A percentile compares a stretch with the other conserved stretches of the same genome.
phyloP scores from a whole-genome alignment of 768 basidiomycete genomes.

The Artomyces pyxidatus region DNA sequence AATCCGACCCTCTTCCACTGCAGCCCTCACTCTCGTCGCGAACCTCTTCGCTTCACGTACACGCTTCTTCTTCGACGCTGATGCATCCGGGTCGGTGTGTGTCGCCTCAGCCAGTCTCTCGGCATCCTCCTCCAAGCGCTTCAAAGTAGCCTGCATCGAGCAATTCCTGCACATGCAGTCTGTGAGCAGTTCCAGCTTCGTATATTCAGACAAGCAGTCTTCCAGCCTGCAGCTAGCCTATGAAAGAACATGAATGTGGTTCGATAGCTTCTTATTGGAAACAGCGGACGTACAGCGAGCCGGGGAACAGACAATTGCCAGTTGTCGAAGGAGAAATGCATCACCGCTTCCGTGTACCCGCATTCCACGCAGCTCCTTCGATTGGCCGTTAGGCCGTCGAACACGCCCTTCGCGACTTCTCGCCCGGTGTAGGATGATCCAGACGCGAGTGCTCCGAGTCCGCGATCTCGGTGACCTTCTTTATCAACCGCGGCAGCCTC shows the following conservation, averaged over 20 bases:
- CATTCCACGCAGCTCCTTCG: slow-evolving; percentile 81
- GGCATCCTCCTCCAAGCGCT: slow-evolving; percentile 53
- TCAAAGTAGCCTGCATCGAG: slow-evolving; percentile 71
- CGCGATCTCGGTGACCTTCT: slow-evolving; percentile 64
- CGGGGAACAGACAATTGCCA: slow-evolving; percentile 73
- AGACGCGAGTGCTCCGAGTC: slow-evolving; percentile 50
- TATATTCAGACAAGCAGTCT: slow-evolving; percentile 84
- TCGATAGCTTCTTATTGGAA: neutral
- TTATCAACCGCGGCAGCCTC: slow-evolving; percentile 69
- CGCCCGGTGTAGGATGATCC: slow-evolving; percentile 13
- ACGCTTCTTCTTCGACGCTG: slow-evolving; percentile 68
- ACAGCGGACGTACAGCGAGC: slow-evolving; percentile 39
- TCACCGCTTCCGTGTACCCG: slow-evolving; percentile 90
- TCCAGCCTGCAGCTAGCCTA: slow-evolving; percentile 65
- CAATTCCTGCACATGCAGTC: slow-evolving; percentile 93
- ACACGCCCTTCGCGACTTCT: slow-evolving; percentile 60
- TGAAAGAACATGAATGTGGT: slow-evolving; percentile 2
- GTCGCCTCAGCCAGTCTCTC: slow-evolving; percentile 37
- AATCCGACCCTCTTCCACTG: slow-evolving; percentile 66
- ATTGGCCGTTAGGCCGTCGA: slow-evolving; percentile 88
- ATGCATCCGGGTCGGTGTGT: slow-evolving; percentile 33
- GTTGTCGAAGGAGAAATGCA: slow-evolving; percentile 84
- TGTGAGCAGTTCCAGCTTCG: slow-evolving; percentile 77
- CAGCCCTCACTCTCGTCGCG: slow-evolving; percentile 49
- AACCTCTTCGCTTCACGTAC: slow-evolving; percentile 64